Conservation (phyloP, 139 green algal genomes). For the Bryopsis sp. region DNA sequence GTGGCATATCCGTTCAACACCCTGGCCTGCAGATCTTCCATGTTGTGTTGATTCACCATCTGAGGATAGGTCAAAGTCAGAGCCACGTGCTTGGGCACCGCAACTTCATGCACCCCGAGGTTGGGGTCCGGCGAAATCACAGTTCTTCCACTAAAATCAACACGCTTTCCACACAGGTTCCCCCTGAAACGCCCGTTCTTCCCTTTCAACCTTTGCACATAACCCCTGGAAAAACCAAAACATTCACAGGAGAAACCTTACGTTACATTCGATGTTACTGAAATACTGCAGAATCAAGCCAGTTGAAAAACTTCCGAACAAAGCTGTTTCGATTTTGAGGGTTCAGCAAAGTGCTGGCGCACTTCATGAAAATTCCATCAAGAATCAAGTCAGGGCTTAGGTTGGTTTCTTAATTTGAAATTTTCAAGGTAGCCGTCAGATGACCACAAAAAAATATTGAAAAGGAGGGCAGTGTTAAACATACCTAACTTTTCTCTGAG, state of each 20-base stretch:
- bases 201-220: constrained; percentile 98
- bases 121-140: constrained; percentile 99
- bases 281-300: background rate
- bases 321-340: too few species aligned
- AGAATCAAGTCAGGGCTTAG: too few species aligned
- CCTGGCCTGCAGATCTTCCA: constrained; percentile 65
- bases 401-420: too few species aligned
- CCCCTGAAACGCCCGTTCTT: constrained; percentile 96
- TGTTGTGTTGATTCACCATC: constrained; percentile 82
- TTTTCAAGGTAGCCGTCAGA: too few species aligned
- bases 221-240: constrained; percentile 44
- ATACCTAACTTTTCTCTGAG: constrained; percentile 11
- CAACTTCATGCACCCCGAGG: constrained; percentile 70
- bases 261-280: constrained; percentile 25
- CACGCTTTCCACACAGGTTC: constrained; percentile 93
- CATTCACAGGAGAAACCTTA: too few species aligned
- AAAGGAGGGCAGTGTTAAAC: background rate
- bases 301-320: too few species aligned
- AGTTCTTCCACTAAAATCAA: constrained; percentile 93
- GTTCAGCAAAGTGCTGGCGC: too few species aligned
- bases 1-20: constrained; percentile 52
- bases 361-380: too few species aligned
- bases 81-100: constrained; percentile 80
- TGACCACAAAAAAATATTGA: background rate
- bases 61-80: constrained; percentile 91